phyloP scores from a whole-genome alignment of 2,329 filamentous ascomycete species.

The Fusarium oxysporum region DNA sequence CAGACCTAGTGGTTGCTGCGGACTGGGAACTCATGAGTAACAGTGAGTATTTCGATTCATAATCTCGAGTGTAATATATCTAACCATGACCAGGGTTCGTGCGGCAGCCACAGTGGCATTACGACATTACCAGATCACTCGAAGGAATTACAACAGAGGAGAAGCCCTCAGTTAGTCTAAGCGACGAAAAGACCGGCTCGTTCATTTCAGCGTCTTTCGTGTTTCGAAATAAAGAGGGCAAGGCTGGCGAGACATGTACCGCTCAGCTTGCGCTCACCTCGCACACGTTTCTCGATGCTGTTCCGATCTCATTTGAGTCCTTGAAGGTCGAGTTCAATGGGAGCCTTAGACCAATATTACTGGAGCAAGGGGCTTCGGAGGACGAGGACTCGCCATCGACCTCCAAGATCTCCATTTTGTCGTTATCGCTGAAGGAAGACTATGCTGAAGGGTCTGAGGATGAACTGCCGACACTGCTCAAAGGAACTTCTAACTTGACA shows the following conservation, averaged over 20 bases:
- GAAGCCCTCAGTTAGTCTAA: constrained; percentile 63
- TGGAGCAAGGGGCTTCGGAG: constrained; percentile 56
- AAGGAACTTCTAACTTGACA: constrained; percentile 71
- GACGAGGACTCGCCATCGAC: background rate
- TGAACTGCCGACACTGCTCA: constrained; percentile 55
- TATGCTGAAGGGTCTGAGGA: constrained; percentile 43
- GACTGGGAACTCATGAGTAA: constrained; percentile 74
- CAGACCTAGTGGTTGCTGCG: constrained; percentile 68
- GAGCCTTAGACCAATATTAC: constrained; percentile 64
- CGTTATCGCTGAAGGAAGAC: constrained; percentile 50
- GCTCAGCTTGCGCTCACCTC: constrained; percentile 71
- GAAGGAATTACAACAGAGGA: constrained; percentile 58
- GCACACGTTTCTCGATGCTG: constrained; percentile 63
- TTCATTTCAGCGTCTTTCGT: constrained; percentile 67
- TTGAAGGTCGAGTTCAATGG: constrained; percentile 68
- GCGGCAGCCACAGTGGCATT: constrained; percentile 67
- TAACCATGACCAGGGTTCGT: constrained; percentile 60
- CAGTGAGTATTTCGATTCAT: constrained; percentile 55
- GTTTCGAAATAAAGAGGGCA: constrained; percentile 69
- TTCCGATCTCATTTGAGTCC: constrained; percentile 63
- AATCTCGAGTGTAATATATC: background rate
- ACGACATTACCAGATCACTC: constrained; percentile 69
- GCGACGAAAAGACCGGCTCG: constrained; percentile 63
- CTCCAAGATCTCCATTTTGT: constrained; percentile 35
- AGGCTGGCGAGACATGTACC: constrained; percentile 68